Base-by-base conservation (phyloP, 2,329 filamentous ascomycete species). In the Diaporthe vaccinii region DNA sequence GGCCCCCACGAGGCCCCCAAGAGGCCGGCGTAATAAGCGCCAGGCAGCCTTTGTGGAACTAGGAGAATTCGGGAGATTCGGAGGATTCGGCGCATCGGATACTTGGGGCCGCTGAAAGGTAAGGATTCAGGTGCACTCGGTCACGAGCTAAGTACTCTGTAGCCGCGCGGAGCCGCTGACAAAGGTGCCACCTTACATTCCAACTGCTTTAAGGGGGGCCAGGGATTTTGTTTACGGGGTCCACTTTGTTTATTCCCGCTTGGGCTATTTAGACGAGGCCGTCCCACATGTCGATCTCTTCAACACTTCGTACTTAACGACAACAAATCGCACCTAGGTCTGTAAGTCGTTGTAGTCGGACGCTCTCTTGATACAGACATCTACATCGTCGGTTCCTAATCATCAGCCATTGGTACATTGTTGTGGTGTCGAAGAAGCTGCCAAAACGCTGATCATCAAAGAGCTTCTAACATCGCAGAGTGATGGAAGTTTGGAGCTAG, bases 21-120 rank as follows among this genome's bases (percentile, higher is more conserved):
- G 31, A 53, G 65, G 31, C 65, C 15, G 34, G 46, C n/a, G 15
- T 25, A 53, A 53, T 10, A 10, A 41, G 28, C 31, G 46, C 34
- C 3, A 68, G 31, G 46, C 46, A 22, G 25, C n/a, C 14, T 36
- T 17, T 8, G 53, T 49, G 9, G n/a, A 20, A 22, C 51, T 41
- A 39, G 61, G 65, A 22, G 9, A 20, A 41, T 74, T 74, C 74
- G 74, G 68, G 14, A 57, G 20, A 71, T 72, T 72, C 73, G 71
- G 74, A 1, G 20, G 3, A 62, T 70, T 75, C 62, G 55, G 70
- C 14, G 4, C 4, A 61, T 68, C 62, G 49, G 67, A 31, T 7
- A 5, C 55, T n/a, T 17, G 10, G 9, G 5, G 20, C 10, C 36
- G 28, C 61, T 58, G 25, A 51, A 28, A 15, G 22, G 4, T 17